Percentiles rank a stretch among this genome's conserved stretches.
These are phyloP conservation scores for Panellus pusillus DNA, from an alignment of 768 basidiomycete species.

Conservation along the genomic window DNA sequence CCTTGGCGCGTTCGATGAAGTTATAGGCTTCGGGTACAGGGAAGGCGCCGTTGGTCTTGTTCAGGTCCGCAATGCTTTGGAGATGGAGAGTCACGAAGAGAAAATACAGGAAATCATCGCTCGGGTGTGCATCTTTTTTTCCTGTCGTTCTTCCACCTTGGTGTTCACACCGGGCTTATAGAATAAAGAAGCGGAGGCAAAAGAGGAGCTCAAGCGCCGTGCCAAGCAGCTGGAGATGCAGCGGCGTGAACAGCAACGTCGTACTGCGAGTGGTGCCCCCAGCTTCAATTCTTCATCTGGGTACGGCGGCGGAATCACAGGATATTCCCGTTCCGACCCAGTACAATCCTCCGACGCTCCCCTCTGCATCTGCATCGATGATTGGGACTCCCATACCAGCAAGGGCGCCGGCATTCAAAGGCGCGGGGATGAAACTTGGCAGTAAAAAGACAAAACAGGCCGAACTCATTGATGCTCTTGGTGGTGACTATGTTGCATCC, in stretches of 20 bases:
- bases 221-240: constrained; percentile 99
- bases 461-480: constrained; percentile 85
- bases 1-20: constrained; percentile 94
- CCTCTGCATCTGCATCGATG: constrained; percentile 43
- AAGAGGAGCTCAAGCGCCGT: constrained; percentile 96
- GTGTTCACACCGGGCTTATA: constrained; percentile 28
- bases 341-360: constrained; percentile 60
- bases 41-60: constrained; percentile 71
- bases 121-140: constrained; percentile 51
- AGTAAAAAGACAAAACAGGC: constrained; percentile 89
- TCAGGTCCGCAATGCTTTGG: constrained; percentile 75
- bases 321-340: constrained; percentile 61
- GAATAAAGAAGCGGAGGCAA: constrained; percentile 99
- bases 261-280: constrained; percentile 48
- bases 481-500: constrained; percentile 59
- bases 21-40: constrained; percentile 86
- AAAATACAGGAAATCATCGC: constrained; percentile 99
- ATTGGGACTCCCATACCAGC: constrained; percentile 43
- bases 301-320: constrained; percentile 65
- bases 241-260: constrained; percentile 87
- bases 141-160: background rate
- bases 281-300: constrained; percentile 55
- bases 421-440: constrained; percentile 91
- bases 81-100: constrained; percentile 92
- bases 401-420: constrained; percentile 86